These are phyloP conservation scores for Nicotiana rustica DNA, from an alignment of 305 asterid species.

Conservation along the genomic window DNA sequence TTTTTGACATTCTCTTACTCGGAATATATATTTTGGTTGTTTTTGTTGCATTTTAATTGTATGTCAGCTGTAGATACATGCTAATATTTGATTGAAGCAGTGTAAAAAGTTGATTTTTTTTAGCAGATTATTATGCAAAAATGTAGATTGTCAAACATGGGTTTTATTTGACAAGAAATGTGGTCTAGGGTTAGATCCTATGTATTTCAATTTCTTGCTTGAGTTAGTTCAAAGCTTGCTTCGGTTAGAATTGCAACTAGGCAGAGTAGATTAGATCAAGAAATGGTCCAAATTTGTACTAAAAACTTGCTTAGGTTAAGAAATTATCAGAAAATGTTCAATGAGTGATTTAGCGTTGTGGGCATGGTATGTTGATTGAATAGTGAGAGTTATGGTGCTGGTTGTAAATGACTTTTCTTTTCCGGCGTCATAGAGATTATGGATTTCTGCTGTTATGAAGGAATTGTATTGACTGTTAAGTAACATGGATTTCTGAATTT, in stretches of 20 bases:
- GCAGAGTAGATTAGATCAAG: too few species aligned
- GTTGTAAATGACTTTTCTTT: neutral
- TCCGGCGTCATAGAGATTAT: neutral
- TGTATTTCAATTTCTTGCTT: neutral
- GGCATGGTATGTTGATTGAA: neutral
- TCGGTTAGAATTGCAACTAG: neutral
- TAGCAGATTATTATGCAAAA: neutral
- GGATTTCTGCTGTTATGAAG: neutral
- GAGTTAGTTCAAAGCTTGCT: conserved; percentile 13
- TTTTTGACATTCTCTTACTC: neutral
- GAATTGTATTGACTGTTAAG: neutral
- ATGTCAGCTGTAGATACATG: neutral
- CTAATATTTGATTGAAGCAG: neutral
- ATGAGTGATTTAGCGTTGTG: neutral
- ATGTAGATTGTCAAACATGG: neutral
- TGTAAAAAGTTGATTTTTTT: neutral
- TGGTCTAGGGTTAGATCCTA: neutral
- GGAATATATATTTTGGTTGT: neutral
- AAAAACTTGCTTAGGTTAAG: neutral
- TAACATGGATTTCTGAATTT: conserved; percentile 3
- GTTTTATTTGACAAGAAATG: neutral
- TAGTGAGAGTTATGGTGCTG: neutral
- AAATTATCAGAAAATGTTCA: neutral
- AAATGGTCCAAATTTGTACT: too few species aligned
- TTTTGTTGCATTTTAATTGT: neutral